Evolutionary conservation across 164 flowering plant genomes (phyloP).

Genomic region (Nymphaea colorata): DNA sequence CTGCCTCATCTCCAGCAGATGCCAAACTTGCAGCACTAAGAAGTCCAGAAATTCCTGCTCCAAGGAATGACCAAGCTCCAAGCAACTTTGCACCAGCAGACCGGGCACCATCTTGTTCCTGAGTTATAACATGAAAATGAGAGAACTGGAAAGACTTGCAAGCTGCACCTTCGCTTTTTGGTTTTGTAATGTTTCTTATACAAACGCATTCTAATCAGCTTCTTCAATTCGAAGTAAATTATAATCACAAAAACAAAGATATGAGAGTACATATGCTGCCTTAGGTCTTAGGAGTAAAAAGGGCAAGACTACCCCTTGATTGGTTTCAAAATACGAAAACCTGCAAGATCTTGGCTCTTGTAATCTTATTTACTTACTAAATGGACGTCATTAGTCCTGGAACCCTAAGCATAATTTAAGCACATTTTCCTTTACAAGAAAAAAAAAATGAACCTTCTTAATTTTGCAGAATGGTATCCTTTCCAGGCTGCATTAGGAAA

Average conservation of each 20-base stretch:
- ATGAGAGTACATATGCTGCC: neutral
- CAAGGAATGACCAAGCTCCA: conserved; percentile 63
- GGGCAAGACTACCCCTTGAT: neutral
- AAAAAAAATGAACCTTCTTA: no score
- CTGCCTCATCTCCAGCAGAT: conserved; percentile 83
- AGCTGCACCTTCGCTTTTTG: neutral
- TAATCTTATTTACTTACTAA: no score
- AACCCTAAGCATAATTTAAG: no score
- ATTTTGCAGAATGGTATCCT: no score
- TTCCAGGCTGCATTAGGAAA: no score
- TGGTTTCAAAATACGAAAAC: no score
- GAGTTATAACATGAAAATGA: conserved; percentile 37
- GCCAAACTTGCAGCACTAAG: conserved; percentile 58
- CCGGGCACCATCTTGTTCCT: conserved; percentile 44
- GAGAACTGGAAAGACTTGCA: conserved; percentile 47
- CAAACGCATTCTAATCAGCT: neutral
- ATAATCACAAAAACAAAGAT: neutral
- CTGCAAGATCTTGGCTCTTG: no score
- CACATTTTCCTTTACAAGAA: no score
- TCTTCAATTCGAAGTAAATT: neutral
- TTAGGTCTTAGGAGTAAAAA: neutral
- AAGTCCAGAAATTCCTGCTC: conserved; percentile 78
- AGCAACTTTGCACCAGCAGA: conserved; percentile 22
- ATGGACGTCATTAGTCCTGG: no score
- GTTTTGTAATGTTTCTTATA: no score